Conservation (phyloP, 768 basidiomycete genomes). For the Xerocomellus amylosporus region DNA sequence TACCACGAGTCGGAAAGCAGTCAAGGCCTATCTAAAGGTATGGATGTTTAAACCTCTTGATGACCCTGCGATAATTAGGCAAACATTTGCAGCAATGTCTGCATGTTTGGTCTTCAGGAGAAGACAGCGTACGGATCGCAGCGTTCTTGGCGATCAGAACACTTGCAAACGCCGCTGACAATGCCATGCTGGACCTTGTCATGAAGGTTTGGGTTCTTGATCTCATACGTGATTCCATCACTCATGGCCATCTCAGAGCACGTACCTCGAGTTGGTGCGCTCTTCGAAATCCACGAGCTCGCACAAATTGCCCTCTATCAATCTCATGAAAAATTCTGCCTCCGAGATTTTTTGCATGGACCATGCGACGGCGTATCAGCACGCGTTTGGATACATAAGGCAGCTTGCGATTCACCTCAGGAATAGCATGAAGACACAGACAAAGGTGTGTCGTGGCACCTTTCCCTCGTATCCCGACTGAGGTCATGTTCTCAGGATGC, state of each 20-base stretch:
- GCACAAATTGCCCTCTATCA: conserved; percentile 87
- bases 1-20: conserved; percentile 74
- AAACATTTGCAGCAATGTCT: conserved; percentile 61
- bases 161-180: conserved; percentile 74
- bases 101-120: conserved; percentile 76
- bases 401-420: conserved; percentile 91
- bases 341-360: conserved; percentile 85
- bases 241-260: conserved; percentile 49
- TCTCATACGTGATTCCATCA: background rate
- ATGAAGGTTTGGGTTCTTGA: conserved; percentile 59
- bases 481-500: conserved; percentile 57
- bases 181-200: conserved; percentile 77
- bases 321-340: conserved; percentile 97
- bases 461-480: conserved; percentile 3
- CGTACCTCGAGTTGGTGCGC: conserved; percentile 85
- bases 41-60: background rate
- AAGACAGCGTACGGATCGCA: conserved; percentile 79
- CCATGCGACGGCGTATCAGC: conserved; percentile 77
- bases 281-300: conserved; percentile 81
- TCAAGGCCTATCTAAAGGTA: conserved; percentile 88
- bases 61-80: background rate
- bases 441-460: conserved; percentile 54
- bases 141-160: conserved; percentile 82
- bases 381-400: conserved; percentile 94
- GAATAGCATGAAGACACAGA: conserved; percentile 86